phyloP scores from a whole-genome alignment of 208 protist genomes.

The Crithidia sp. region DNA sequence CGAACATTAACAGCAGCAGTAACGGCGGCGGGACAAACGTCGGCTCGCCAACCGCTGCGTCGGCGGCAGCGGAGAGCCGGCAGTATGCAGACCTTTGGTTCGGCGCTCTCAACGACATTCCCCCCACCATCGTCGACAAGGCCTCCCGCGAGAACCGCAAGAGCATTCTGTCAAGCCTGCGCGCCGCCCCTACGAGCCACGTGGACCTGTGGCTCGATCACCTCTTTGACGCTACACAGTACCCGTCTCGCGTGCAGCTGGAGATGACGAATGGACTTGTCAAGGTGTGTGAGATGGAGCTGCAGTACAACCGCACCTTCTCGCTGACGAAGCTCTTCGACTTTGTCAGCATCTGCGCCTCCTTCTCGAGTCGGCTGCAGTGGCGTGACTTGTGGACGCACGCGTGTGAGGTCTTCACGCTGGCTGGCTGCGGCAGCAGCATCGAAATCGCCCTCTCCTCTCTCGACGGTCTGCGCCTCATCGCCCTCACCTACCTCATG shows the following conservation, averaged over 20 bases:
- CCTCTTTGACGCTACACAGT: conserved; percentile 83
- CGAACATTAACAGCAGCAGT: not conserved
- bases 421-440: conserved; percentile 53
- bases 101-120: conserved; percentile 63
- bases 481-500: conserved; percentile 79
- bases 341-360: conserved; percentile 82
- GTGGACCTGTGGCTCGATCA: conserved; percentile 84
- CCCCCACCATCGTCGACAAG: conserved; percentile 44
- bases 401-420: conserved; percentile 71
- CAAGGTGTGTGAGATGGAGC: conserved; percentile 73
- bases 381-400: conserved; percentile 84
- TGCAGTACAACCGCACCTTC: conserved; percentile 76
- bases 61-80: conserved; percentile 1
- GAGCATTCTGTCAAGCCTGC: conserved; percentile 52
- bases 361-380: conserved; percentile 75
- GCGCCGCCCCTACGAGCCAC: conserved; percentile 38
- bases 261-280: conserved; percentile 79
- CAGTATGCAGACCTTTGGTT: conserved; percentile 72
- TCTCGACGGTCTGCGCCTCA: conserved; percentile 69
- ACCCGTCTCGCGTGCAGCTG: conserved; percentile 63
- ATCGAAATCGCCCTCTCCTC: conserved; percentile 63
- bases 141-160: conserved; percentile 42
- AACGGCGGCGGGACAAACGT: not conserved
- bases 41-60: not conserved
- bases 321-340: conserved; percentile 86